A percentile compares a stretch with the other conserved stretches of the same genome.
Evolutionary conservation across 108 stramenopile species (phyloP).

Genomic region (Bacterosira constricta): DNA sequence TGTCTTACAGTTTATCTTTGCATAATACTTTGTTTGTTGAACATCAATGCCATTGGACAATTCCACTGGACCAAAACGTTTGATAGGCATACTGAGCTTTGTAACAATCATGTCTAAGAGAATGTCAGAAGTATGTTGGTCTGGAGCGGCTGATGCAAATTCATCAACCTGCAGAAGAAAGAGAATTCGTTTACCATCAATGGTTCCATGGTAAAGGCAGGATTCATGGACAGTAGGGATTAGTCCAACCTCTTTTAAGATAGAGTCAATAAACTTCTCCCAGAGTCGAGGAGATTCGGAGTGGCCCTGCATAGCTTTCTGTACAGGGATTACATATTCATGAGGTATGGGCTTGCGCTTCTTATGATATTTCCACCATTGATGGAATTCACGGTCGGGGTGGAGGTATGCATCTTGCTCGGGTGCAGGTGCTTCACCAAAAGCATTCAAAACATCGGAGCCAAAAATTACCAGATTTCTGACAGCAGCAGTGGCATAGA

Average conservation of each 20-base stretch:
- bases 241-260: not conserved
- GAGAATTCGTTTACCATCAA: not conserved
- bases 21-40: not conserved
- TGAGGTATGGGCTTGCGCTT: constrained; percentile 13
- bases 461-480: too few species aligned
- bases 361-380: constrained; percentile 27
- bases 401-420: constrained; percentile 14
- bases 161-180: constrained; percentile 19
- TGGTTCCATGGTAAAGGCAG: constrained; percentile 1
- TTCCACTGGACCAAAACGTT: not conserved
- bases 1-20: too few species aligned
- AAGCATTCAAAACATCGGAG: too few species aligned
- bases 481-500: too few species aligned
- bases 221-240: too few species aligned
- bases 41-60: not conserved
- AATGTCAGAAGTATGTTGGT: not conserved
- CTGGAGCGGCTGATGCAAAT: not conserved
- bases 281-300: too few species aligned
- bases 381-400: constrained; percentile 24
- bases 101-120: not conserved
- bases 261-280: too few species aligned
- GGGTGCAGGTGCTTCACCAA: too few species aligned
- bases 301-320: too few species aligned
- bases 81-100: not conserved
- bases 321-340: constrained; percentile 25